Conservation (phyloP, 129 eudicot species). For the Arctium minus region DNA sequence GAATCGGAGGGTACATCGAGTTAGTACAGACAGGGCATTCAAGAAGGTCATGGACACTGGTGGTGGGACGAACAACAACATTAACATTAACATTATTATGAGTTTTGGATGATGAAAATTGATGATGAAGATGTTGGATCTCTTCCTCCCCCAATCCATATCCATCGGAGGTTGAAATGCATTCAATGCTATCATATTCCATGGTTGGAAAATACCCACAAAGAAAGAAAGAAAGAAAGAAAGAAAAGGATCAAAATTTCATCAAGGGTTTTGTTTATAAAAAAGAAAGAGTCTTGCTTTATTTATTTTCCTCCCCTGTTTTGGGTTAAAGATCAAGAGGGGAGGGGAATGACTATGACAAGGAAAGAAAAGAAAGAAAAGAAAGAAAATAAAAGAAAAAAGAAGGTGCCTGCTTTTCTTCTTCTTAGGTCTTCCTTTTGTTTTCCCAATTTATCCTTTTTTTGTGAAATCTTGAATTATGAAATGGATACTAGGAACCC, state of each 20-base stretch:
- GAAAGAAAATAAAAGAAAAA: too few relatives aligned
- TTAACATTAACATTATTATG: not conserved
- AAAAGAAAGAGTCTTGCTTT: not conserved
- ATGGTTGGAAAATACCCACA: conserved; percentile 19
- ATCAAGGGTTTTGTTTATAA: not conserved
- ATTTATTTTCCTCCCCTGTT: not conserved
- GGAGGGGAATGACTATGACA: not conserved
- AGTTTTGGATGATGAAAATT: conserved; percentile 37
- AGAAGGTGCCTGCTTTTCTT: conserved; percentile 9
- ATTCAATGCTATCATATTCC: conserved; percentile 49
- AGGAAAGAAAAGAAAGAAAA: not conserved
- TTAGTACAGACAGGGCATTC: conserved; percentile 69
- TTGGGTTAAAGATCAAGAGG: conserved; percentile 2
- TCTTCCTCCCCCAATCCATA: conserved; percentile 42
- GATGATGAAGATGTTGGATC: conserved; percentile 29
- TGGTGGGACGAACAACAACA: conserved; percentile 25
- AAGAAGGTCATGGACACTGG: conserved; percentile 60
- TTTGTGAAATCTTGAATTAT: not conserved
- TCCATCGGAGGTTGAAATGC: conserved; percentile 45
- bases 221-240: not conserved
- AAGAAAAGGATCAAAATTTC: not conserved
- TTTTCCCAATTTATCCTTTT: not conserved
- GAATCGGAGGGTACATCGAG: conserved; percentile 70
- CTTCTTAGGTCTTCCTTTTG: not conserved
- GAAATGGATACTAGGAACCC: not conserved